Percentiles rank a stretch among this genome's conserved stretches.
Evolutionary conservation across 2,329 filamentous ascomycete genomes (phyloP).

Genomic region (Aspergillus amoenus): DNA sequence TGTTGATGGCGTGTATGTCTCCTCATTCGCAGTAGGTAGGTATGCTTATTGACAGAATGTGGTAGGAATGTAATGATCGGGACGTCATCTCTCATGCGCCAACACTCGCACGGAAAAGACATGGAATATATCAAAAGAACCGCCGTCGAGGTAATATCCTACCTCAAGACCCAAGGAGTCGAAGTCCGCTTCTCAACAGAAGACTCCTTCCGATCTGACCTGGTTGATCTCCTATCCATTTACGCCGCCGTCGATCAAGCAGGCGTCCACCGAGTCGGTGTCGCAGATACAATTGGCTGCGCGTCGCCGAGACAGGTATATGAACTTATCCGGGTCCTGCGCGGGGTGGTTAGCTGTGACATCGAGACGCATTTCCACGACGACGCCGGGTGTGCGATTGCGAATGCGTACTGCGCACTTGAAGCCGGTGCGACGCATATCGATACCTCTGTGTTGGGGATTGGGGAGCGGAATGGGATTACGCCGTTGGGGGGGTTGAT

Average conservation of each 20-base stretch:
- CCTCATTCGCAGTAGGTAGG: no score
- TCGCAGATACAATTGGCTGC: constrained; percentile 88
- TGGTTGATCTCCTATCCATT: constrained; percentile 79
- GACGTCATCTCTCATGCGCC: constrained; percentile 77
- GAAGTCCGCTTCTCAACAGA: constrained; percentile 80
- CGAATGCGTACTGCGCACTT: constrained; percentile 81
- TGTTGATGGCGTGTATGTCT: constrained; percentile 69
- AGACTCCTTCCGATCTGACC: constrained; percentile 82
- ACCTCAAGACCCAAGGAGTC: constrained; percentile 77
- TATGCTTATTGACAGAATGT: no score
- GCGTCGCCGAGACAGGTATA: constrained; percentile 85
- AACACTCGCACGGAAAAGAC: constrained; percentile 86
- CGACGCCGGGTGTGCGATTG: constrained; percentile 86
- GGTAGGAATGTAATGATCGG: constrained; percentile 73
- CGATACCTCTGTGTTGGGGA: constrained; percentile 83
- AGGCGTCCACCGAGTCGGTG: constrained; percentile 81
- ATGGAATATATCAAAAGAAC: constrained; percentile 84
- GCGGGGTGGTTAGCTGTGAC: constrained; percentile 72
- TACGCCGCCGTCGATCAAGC: constrained; percentile 86
- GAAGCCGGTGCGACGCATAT: constrained; percentile 74
- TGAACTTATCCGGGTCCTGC: constrained; percentile 78
- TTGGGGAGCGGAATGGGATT: constrained; percentile 79
- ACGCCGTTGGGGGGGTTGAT: constrained; percentile 59
- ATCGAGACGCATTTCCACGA: constrained; percentile 91
- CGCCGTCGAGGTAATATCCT: constrained; percentile 82